Evolutionary conservation across 148 eudicot genomes (phyloP).

Genomic region (Rhododendron vialii): DNA sequence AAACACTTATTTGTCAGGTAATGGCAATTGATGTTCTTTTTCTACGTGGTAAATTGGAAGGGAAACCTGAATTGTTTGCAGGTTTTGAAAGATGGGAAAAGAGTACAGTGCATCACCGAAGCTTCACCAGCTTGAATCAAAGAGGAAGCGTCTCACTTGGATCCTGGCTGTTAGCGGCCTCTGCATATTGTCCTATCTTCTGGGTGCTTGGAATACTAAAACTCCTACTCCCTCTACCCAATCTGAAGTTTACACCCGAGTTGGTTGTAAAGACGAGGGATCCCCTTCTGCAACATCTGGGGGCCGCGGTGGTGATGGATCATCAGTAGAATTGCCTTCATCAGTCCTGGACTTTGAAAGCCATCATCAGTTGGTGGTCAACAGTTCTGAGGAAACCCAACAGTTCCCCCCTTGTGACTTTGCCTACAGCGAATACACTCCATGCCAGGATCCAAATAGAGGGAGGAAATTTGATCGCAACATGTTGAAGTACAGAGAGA

Average conservation of each 20-base stretch:
- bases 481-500: conserved; percentile 78
- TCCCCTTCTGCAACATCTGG: conserved; percentile 8
- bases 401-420: conserved; percentile 62
- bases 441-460: conserved; percentile 67
- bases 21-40: neutral
- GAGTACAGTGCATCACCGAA: conserved; percentile 69
- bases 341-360: conserved; percentile 58
- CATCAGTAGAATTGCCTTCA: conserved; percentile 12
- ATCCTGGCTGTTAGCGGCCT: conserved; percentile 60
- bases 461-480: conserved; percentile 69
- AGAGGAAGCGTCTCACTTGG: conserved; percentile 58
- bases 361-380: conserved; percentile 56
- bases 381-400: conserved; percentile 23
- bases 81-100: conserved; percentile 53
- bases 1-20: neutral
- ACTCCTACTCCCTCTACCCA: conserved; percentile 26
- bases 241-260: conserved; percentile 28
- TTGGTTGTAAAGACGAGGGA: conserved; percentile 27
- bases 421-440: conserved; percentile 72
- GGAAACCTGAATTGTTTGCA: neutral
- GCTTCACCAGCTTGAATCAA: conserved; percentile 49
- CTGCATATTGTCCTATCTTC: conserved; percentile 60
- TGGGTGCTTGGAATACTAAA: conserved; percentile 76
- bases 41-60: neutral
- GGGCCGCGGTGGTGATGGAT: neutral